Evolutionary conservation across 2,329 filamentous ascomycete species (phyloP), one percentile per base, ranked within the genome.

Genomic region (Reticulascus tulasneorum): DNA sequence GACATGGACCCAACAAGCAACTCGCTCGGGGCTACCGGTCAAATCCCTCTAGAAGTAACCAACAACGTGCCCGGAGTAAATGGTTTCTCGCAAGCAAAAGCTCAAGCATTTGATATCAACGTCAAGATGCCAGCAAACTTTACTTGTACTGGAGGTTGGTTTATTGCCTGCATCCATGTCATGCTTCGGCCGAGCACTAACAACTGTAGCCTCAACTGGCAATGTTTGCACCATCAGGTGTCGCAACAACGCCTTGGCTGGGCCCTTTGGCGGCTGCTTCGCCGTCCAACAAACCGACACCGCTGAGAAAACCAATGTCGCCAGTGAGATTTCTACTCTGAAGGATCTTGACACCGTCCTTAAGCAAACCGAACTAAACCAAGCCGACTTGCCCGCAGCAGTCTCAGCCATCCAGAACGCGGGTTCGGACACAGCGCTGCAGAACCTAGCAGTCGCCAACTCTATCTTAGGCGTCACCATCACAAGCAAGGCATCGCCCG

Each of bases 1-100:
- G 73, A 76, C 43, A 50, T 78, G 3, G 72, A 77, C 37, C 54
- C 66, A 47, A 66, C 61, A 11, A 64, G 66, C 47, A 71, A 67
- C 50, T 51, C 54, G 16, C 59, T 60, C 17, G 69, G 64, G 16
- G 54, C 64, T 31, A 65, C 66, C 39, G 65, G 63, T 31, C 62
- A 69, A 35, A 67, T 66, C 16, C 47, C 49, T 6, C 55, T 79
- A 20, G 66, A 63, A 8, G 73, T 82, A 6, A 63, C 66, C 36
- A 73, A 81, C 58, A 80, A 80, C 39, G 67, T 80, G 8, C 76
- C 76, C 1, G 76, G 77, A 11, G 50, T 55, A 25, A 79, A 79
- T 38, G 75, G 75, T 11, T 64, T 79, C 38, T 77, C 73, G 0
- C 73, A 77, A 47, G 69, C 61, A 35, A 76, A 77, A 55, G 62